A percentile compares a stretch with the other conserved stretches of the same genome.
These are phyloP conservation scores for Syncephalastrum sp. DNA, from an alignment of 371 early-diverging fungal genomes.

Conservation along the genomic window DNA sequence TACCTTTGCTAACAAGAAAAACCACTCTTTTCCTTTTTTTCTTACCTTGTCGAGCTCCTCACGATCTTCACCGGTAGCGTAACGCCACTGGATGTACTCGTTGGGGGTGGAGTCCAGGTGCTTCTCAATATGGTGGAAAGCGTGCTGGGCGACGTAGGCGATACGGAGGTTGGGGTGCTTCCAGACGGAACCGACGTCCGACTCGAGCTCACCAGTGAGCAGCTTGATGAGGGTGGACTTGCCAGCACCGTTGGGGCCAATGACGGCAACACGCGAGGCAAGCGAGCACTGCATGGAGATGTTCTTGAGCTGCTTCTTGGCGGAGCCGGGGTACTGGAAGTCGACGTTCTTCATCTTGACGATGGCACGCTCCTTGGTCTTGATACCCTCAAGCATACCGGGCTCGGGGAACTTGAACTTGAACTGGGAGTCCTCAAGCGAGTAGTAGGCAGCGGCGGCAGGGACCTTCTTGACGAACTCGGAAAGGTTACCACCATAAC, in stretches of 20 bases:
- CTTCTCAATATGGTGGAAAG: conserved; percentile 75
- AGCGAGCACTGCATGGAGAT: conserved; percentile 65
- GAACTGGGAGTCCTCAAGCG: conserved; percentile 55
- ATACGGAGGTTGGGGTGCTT: conserved; percentile 66
- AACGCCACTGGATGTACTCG: conserved; percentile 73
- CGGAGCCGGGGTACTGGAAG: conserved; percentile 69
- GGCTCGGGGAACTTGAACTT: conserved; percentile 70
- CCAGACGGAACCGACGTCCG: conserved; percentile 43
- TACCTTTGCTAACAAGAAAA: too few species aligned
- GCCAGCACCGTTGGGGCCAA: conserved; percentile 78
- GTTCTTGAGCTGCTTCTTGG: conserved; percentile 48
- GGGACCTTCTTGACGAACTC: conserved; percentile 79
- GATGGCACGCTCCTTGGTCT: conserved; percentile 71
- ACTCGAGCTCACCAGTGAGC: conserved; percentile 64
- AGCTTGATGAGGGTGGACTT: conserved; percentile 77
- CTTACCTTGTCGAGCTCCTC: conserved; percentile 58
- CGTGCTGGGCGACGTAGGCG: conserved; percentile 81
- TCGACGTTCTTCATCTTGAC: conserved; percentile 62
- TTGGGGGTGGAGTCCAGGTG: conserved; percentile 69
- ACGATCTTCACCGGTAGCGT: conserved; percentile 66
- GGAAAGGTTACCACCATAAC: conserved; percentile 81
- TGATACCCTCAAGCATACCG: conserved; percentile 71
- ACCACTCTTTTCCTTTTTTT: too few species aligned
- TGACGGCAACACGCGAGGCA: conserved; percentile 68
- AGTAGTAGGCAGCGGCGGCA: conserved; percentile 76